Evolutionary conservation across 257 asterid species (phyloP).

Genomic region (Thymus mandschuricus): DNA sequence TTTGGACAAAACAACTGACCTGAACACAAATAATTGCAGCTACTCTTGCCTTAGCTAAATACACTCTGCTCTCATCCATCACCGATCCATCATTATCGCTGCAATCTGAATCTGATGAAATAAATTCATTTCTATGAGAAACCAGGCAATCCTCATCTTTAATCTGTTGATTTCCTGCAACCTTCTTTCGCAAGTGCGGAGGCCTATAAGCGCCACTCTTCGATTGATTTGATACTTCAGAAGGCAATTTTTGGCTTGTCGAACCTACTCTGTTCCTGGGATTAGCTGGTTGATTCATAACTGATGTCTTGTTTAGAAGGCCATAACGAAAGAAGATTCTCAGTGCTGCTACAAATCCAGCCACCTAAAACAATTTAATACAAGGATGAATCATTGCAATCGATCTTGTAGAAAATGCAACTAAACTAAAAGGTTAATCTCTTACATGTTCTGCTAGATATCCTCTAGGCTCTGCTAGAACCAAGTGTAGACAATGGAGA

Average conservation of each 20-base stretch:
- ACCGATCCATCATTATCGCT: slow-evolving; percentile 82
- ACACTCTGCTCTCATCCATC: slow-evolving; percentile 45
- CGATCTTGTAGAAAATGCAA: slow-evolving; percentile 13
- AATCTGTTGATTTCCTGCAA: slow-evolving; percentile 37
- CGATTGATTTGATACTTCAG: slow-evolving; percentile 50
- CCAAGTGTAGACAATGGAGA: slow-evolving; percentile 85
- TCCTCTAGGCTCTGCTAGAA: slow-evolving; percentile 75
- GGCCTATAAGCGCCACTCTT: slow-evolving; percentile 67
- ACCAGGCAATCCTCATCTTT: slow-evolving; percentile 45
- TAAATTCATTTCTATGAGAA: slow-evolving; percentile 49
- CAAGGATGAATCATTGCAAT: slow-evolving; percentile 25
- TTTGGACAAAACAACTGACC: slow-evolving; percentile 52
- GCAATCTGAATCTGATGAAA: slow-evolving; percentile 89
- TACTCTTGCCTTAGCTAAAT: slow-evolving; percentile 68
- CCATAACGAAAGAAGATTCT: slow-evolving; percentile 80
- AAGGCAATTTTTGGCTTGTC: slow-evolving; percentile 38
- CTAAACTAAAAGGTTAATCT: slow-evolving; percentile 24
- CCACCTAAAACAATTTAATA: slow-evolving; percentile 55
- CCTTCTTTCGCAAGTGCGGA: slow-evolving; percentile 84
- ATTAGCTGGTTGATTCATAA: slow-evolving; percentile 44
- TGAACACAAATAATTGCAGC: slow-evolving; percentile 87
- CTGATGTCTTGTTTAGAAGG: slow-evolving; percentile 52
- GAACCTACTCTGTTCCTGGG: slow-evolving; percentile 43
- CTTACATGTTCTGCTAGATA: slow-evolving; percentile 80
- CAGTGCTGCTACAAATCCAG: slow-evolving; percentile 78